These are phyloP conservation scores for Thraustotheca clavata DNA, from an alignment of 352 stramenopile genomes.

Conservation along the genomic window DNA sequence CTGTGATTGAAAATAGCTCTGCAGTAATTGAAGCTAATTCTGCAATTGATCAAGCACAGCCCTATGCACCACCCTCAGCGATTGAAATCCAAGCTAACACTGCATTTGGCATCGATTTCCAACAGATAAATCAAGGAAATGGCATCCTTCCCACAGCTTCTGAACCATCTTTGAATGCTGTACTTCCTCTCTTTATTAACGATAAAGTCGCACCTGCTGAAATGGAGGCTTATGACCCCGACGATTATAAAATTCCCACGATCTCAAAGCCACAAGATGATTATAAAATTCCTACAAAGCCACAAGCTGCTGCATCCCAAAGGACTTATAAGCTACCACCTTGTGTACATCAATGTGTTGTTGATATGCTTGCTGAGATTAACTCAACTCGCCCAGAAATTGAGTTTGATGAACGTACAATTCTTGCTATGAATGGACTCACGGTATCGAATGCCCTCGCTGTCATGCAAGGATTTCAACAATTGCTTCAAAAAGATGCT, in stretches of 20 bases:
- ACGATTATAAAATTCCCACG: neutral
- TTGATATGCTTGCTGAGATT: neutral
- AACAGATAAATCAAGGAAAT: no score
- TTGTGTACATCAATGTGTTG: neutral
- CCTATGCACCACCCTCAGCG: neutral
- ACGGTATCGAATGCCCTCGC: neutral
- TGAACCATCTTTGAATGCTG: neutral
- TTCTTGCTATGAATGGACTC: constrained; percentile 2
- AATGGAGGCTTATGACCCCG: constrained; percentile 1
- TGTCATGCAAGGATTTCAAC: neutral
- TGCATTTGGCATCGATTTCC: neutral
- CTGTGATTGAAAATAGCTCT: neutral
- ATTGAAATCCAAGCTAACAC: neutral
- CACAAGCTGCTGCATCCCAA: no score
- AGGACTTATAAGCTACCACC: neutral
- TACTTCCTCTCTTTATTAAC: neutral
- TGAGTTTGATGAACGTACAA: neutral
- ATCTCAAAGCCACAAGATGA: neutral
- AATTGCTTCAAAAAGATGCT: neutral
- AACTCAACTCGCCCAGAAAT: neutral
- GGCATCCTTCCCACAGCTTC: neutral
- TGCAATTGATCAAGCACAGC: neutral
- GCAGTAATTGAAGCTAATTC: neutral
- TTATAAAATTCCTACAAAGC: neutral
- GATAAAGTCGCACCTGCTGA: neutral